Conservation (phyloP, 257 asterid species). For the Solanum phureja region DNA sequence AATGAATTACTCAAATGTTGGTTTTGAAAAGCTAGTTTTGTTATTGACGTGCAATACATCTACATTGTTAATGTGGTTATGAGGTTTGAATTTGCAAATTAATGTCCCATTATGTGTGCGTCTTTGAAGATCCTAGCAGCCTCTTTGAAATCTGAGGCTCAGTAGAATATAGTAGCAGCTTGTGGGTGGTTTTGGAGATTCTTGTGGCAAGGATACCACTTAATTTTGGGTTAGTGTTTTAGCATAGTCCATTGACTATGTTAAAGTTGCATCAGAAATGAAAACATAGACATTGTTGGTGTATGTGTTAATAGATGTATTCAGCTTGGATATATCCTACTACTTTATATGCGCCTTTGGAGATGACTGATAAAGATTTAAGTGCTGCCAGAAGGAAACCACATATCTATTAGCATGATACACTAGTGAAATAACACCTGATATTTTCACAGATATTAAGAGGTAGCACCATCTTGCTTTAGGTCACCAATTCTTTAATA, state of each 20-base stretch:
- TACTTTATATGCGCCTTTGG: neutral
- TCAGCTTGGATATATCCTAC: neutral
- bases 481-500: neutral
- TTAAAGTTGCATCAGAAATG: neutral
- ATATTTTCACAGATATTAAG: neutral
- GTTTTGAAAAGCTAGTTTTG: neutral
- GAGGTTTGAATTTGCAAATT: neutral
- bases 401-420: neutral
- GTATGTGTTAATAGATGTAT: neutral
- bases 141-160: neutral
- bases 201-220: neutral
- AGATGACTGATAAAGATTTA: neutral
- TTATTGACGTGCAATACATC: neutral
- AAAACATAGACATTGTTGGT: neutral
- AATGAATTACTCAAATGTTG: neutral
- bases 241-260: neutral
- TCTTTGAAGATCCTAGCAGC: neutral
- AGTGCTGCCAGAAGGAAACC: neutral
- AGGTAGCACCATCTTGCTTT: neutral
- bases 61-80: neutral
- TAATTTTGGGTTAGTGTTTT: neutral
- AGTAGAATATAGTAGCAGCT: neutral
- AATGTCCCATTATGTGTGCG: neutral
- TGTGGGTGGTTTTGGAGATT: neutral
- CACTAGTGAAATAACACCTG: neutral